Evolutionary conservation across 768 basidiomycete species (phyloP), one percentile per base, ranked within the genome.

Genomic region (Mycena galopus): DNA sequence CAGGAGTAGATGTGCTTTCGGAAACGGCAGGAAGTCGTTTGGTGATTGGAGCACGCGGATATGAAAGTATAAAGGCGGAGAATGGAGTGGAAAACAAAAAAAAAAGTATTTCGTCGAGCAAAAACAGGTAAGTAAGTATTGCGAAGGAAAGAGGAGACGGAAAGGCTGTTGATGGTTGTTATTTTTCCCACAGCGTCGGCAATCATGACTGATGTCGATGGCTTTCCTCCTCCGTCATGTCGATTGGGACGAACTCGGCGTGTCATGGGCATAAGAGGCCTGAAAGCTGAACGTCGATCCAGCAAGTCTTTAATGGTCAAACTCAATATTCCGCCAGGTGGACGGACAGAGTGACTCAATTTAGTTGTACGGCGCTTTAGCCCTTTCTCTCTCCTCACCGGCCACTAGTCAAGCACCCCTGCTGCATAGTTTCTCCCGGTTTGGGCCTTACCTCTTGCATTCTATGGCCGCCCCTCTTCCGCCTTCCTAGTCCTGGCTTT

Each of bases 391-490:
- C 58, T 59, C 58, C 33, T 27, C 58, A 59, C 58, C 58, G 25
- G 21, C 58, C 58, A 37, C 42, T 21, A 17, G 58, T 59, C 58
- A 59, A 59, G 37, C 58, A 59, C 33, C 58, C 58, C 33, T 35
- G 33, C 58, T 35, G 58, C 33, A 59, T 59, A 37, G 32, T 59
- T 59, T 59, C 58, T 33, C 58, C 21, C 58, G 58, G 58, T 37
- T 59, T 59, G 58, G 33, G 58, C 10, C 58, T 59, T 59, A 59
- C 58, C 58, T 59, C 19, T 21, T 59, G 33, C 58, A 35, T 37
- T 59, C 58, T 59, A 16, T 59, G 58, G 58, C 58, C 33, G 32
- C 33, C 58, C 33, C 58, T 37, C 58, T 59, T 59, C 33, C 58
- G 33, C 58, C 33, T 59, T 59, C 35, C 58, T 37, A 35, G 33